Evolutionary conservation across 495 filamentous ascomycete genomes (phyloP), one percentile per base, ranked within the genome.

Genomic region (Parachaetomium inaequale): DNA sequence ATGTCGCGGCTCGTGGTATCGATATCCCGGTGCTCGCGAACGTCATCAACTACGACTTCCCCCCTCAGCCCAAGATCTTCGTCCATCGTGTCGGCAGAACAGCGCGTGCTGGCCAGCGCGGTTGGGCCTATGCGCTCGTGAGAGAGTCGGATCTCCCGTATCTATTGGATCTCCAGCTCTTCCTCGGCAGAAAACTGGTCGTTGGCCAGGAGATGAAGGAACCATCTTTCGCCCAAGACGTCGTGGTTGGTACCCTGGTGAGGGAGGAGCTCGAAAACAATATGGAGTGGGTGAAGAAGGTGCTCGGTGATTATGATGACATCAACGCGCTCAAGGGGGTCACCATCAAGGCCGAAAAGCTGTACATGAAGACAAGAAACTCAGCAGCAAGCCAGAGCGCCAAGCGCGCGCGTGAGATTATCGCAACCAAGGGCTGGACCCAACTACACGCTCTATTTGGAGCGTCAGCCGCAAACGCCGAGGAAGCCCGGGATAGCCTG

Each of bases 21-120:
- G 94, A 99, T 86, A 96, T 98, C 63, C 94, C 94, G 0, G 80
- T 96, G 34, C 85, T 99, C 12, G 92, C 91, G 43, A 97, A 99
- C 70, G 94, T 98, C 55, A 94, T 99, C 77, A 98, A 99, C 78
- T 99, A 95, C 78, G 92, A 98, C 64, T 98, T 99, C 69, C 94
- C 94, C 4, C 87, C 93, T 6, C 93, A 98, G 67, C 92, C 94
- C 26, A 99, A 99, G 74, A 85, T 98, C 19, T 98, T 93, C 66
- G 88, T 99, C 61, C 94, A 99, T 74, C 88, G 94, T 68, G 95
- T 99, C 29, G 94, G 94, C 63, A 85, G 94, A 72, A 98, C 94
- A 14, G 94, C 94, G 26, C 84, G 94, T 82, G 94, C 94, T 46
- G 95, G 95, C 8, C 87, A 87, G 61, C 84, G 85, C 54, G 94